Base-by-base conservation (phyloP, 192 early-diverging fungal genomes). In the Coemansia erecta region DNA sequence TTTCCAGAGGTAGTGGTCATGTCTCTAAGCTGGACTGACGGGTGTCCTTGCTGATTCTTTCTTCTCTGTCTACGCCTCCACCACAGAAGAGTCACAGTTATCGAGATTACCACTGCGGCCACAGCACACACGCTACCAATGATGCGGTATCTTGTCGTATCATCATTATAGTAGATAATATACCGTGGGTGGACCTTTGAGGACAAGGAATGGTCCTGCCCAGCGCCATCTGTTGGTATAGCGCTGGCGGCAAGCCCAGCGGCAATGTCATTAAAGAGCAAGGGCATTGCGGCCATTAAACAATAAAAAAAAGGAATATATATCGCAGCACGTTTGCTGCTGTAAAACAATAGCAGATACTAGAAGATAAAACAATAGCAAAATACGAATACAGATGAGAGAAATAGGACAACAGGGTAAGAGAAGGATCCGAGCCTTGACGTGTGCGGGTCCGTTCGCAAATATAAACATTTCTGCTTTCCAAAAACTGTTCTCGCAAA, bases 41-140 rank as follows among this genome's bases (percentile, higher is more conserved):
- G 43, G 24, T 13, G 22, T 31, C 15, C 26, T 19, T 35, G 42
- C 43, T 26, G 22, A 18, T 26, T 55, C 8, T 17, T 24, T 55
- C 18, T 55, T 55, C 49, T 24, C n/a, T 39, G 21, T 53, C 22
- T 40, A n/a, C 48, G 48, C 12, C 48, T 50, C 48, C 22, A 50
- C 48, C 48, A 50, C 48, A 50, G 24, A 13, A 50, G 24, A 13
- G 48, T 31, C 14, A 10, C 18, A 50, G 24, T 31, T 14, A 31
- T 31, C 2, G 14, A 22, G 9, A 50, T 50, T 2, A 50, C 14
- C 2, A 50, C 24, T n/a, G 14, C 48, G 49, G 40, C 49, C 39
- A 13, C 15, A 23, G 59, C 59, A 39, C 59, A 52, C 40, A 45
- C 35, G 37, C 59, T 50, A 23, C 59, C 40, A 52, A 50, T 50